phyloP scores from a whole-genome alignment of 345 rosid genomes.

The Brassica napus region Da-Ae NC_063436.1:19279501-19280000 shows the following conservation, averaged over 20 bases:
- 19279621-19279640: constrained; percentile 31
- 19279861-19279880: constrained; percentile 8
- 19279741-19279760: constrained; percentile 5
- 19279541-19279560: constrained; percentile 4
- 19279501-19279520: constrained; percentile 32
- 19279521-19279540: constrained; percentile 25
- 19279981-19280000: constrained; percentile 34
- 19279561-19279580: constrained; percentile 43
- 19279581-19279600: constrained; percentile 14
- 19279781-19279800: constrained; percentile 25
- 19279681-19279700: constrained; percentile 40
- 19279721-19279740: neutral
- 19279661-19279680: constrained; percentile 19
- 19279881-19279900: constrained; percentile 31
- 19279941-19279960: constrained; percentile 42
- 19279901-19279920: constrained; percentile 25
- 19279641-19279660: constrained; percentile 26
- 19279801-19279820: constrained; percentile 29
- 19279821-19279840: constrained; percentile 9
- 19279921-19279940: constrained; percentile 34
- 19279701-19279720: constrained; percentile 15
- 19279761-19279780: constrained; percentile 19
- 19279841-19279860: constrained; percentile 12
- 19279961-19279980: constrained; percentile 38
- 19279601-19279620: constrained; percentile 7